These are phyloP conservation scores for Pichia sp. DNA, from an alignment of 1,139 yeast genomes.

Conservation along the genomic window DNA sequence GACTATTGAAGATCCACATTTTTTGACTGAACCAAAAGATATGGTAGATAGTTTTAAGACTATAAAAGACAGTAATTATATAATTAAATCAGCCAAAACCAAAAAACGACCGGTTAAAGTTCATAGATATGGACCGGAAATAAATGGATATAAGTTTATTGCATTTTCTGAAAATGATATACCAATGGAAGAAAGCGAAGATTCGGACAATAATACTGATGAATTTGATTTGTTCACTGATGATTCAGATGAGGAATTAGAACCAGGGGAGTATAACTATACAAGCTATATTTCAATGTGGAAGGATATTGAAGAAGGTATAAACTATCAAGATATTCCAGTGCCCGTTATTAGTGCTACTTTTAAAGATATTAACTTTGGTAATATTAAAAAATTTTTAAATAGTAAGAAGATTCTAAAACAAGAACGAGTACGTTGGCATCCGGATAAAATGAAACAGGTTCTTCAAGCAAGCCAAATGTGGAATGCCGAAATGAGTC, in stretches of 20 bases:
- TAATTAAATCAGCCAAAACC: too few relatives aligned
- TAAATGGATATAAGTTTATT: slow-evolving; percentile 33
- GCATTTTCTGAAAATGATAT: slow-evolving; percentile 19
- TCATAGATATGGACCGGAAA: slow-evolving; percentile 32
- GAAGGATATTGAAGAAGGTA: slow-evolving; percentile 20
- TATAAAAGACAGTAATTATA: too few relatives aligned
- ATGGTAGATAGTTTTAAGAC: too few relatives aligned
- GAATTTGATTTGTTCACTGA: not conserved
- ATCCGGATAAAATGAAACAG: slow-evolving; percentile 50
- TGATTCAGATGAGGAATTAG: not conserved
- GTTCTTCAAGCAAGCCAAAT: slow-evolving; percentile 12
- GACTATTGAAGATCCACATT: too few relatives aligned
- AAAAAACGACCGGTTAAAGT: slow-evolving; percentile 3
- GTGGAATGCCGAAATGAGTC: slow-evolving; percentile 4
- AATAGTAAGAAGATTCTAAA: slow-evolving; percentile 29
- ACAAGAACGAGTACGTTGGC: slow-evolving; percentile 58
- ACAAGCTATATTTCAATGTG: slow-evolving; percentile 27
- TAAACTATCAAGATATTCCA: slow-evolving; percentile 8
- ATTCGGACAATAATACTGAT: not conserved
- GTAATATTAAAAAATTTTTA: slow-evolving; percentile 27
- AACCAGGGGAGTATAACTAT: slow-evolving; percentile 17
- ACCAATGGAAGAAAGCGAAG: not conserved
- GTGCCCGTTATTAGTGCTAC: slow-evolving; percentile 21
- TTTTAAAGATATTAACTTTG: slow-evolving; percentile 17
- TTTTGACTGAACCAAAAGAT: too few relatives aligned